Evolutionary conservation across 2,329 filamentous ascomycete genomes (phyloP).

Genomic region (Monosporascus cannonballus): DNA sequence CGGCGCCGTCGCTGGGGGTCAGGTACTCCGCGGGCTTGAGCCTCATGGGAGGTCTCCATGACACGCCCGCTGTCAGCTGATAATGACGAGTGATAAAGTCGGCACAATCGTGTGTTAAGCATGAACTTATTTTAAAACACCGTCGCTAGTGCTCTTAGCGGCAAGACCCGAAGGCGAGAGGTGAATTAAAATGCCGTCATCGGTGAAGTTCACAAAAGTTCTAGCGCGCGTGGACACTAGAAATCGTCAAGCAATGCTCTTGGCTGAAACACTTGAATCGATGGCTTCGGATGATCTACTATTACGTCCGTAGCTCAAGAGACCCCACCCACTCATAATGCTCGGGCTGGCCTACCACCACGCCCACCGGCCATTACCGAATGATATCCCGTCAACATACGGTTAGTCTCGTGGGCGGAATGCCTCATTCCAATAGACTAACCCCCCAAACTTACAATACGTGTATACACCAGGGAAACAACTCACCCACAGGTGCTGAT

Average conservation of each 20-base stretch:
- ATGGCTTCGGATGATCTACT: conserved; percentile 22
- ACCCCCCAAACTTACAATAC: conserved; percentile 4
- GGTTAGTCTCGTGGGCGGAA: conserved; percentile 4
- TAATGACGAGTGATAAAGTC: too few species aligned
- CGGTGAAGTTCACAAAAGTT: conserved; percentile 12
- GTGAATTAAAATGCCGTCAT: conserved; percentile 4
- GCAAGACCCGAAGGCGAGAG: background rate
- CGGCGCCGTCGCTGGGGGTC: background rate
- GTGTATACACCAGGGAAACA: background rate
- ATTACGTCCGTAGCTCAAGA: conserved; percentile 26
- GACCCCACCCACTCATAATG: conserved; percentile 15
- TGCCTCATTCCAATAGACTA: conserved; percentile 1
- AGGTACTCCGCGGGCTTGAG: background rate
- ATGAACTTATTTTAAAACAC: background rate
- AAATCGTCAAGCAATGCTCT: conserved; percentile 3
- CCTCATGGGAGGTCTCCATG: background rate
- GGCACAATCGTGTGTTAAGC: background rate
- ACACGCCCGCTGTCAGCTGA: too few species aligned
- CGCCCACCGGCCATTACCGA: conserved; percentile 23
- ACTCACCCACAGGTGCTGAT: background rate
- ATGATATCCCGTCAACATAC: conserved; percentile 4
- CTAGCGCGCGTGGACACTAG: conserved; percentile 14
- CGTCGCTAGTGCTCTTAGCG: background rate
- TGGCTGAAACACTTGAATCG: conserved; percentile 19
- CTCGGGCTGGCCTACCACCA: conserved; percentile 13